Percentiles rank a stretch among this genome's conserved stretches.
Evolutionary conservation across 2,329 filamentous ascomycete species (phyloP).

Genomic region (Clonostachys byssicola): DNA sequence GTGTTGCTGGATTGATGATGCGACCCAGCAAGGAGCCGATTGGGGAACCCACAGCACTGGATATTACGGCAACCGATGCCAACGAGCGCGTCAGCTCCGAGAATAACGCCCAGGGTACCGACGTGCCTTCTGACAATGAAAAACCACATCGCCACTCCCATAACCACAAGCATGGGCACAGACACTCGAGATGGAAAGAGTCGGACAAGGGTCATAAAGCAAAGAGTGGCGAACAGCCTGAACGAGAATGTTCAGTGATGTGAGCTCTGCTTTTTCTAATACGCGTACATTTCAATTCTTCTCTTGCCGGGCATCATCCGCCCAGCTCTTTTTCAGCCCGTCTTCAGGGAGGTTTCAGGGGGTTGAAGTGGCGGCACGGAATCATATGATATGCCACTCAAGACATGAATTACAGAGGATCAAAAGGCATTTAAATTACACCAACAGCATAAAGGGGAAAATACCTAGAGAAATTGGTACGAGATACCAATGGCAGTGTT

Average conservation of each 20-base stretch:
- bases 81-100: slow-evolving; percentile 14
- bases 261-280: slow-evolving; percentile 11
- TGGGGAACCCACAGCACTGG: slow-evolving; percentile 24
- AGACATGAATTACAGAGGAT: no score
- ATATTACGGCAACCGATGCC: slow-evolving; percentile 15
- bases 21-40: slow-evolving; percentile 45
- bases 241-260: slow-evolving; percentile 46
- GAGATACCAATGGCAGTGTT: no score
- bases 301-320: no score
- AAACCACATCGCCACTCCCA: slow-evolving; percentile 2
- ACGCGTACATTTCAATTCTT: no score
- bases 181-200: slow-evolving; percentile 19
- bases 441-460: no score
- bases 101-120: slow-evolving; percentile 9
- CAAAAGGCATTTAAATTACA: no score
- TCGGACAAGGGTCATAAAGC: slow-evolving; percentile 15
- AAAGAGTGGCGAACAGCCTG: slow-evolving; percentile 23
- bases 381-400: no score
- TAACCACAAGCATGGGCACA: background rate
- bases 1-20: slow-evolving; percentile 47
- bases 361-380: no score
- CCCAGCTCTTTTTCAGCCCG: no score
- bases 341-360: no score
- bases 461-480: background rate
- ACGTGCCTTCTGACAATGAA: slow-evolving; percentile 12